Evolutionary conservation across 2,329 filamentous ascomycete species (phyloP).

Genomic region (Aureobasidium pullulans): DNA sequence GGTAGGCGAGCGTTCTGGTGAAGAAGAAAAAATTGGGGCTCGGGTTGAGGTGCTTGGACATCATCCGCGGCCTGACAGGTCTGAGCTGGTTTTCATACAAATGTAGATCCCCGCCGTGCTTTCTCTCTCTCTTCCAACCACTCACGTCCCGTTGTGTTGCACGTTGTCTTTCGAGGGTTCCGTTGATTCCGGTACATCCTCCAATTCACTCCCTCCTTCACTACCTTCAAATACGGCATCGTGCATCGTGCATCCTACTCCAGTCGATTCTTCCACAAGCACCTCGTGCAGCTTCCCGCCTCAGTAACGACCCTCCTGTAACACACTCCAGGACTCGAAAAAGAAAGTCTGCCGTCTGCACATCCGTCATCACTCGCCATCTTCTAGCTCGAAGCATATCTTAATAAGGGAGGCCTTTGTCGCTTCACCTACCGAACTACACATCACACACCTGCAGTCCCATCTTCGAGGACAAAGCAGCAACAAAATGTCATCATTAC

Average conservation of each 20-base stretch:
- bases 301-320: background rate
- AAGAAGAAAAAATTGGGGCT: conserved; percentile 5
- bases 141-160: conserved; percentile 11
- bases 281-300: conserved; percentile 2
- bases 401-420: background rate
- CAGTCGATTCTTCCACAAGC: conserved; percentile 8
- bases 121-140: background rate
- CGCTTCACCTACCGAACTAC: background rate
- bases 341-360: background rate
- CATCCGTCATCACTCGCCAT: conserved; percentile 8
- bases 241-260: conserved; percentile 11
- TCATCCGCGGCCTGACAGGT: background rate
- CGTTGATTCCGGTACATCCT: conserved; percentile 5
- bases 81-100: conserved; percentile 1
- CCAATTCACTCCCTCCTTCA: background rate
- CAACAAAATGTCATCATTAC: conserved; percentile 29
- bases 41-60: conserved; percentile 6
- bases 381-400: conserved; percentile 1
- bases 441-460: conserved; percentile 10
- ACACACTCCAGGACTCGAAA: background rate
- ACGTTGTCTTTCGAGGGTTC: conserved; percentile 11
- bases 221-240: conserved; percentile 8
- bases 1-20: conserved; percentile 1
- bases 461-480: background rate
- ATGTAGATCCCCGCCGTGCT: conserved; percentile 7